Base-by-base conservation (phyloP, 768 basidiomycete species). In the Naganishia vishniacii region DNA sequence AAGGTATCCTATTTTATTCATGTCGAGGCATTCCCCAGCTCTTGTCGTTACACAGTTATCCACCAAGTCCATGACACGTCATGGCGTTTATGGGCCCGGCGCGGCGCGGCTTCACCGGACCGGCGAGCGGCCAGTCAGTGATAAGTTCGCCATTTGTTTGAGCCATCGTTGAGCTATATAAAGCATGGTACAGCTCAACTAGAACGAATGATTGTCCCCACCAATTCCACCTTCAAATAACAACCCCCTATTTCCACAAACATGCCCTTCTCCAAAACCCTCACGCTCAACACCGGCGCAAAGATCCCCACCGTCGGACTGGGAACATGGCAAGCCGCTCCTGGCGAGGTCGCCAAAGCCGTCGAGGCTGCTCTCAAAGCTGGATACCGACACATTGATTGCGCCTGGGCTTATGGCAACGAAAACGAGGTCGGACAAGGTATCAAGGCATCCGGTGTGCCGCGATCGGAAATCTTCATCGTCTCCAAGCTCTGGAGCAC, bases 391-490 rank as follows among this genome's bases (percentile, higher is more conserved):
- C 82, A 82, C 67, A 77, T 84, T 41, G 81, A 82, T 70, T 60
- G 83, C 70, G 74, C 85, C 82, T 72, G 84, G 86, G 73, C 86
- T 86, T 74, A 88, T 85, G 61, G 87, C 48, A 91, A 91, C 73
- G 88, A 92, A 77, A 79, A 80, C 37, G 88, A 89, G 76, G 91
- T 93, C 46, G 91, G 90, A 15, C 71, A 84, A 60, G 91, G 90
- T 31, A 86, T 92, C 78, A 85, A 83, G 69, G 83, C 81, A 13
- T 87, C 86, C 25, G 89, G 88, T 12, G 83, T 91, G 16, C 81
- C 84, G 5, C 83, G 91, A 63, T 79, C 80, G 37, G 80, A 85
- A 62, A 82, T 93, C 77, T 93, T 92, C 82, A 77, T 93, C 65
- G 90, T 88, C 41, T 78, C 75, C 45, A 81, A 81, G 53, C 69